These are phyloP conservation scores for Aurifilum marmelostoma DNA, from an alignment of 2,329 filamentous ascomycete species.

Conservation along the genomic window DNA sequence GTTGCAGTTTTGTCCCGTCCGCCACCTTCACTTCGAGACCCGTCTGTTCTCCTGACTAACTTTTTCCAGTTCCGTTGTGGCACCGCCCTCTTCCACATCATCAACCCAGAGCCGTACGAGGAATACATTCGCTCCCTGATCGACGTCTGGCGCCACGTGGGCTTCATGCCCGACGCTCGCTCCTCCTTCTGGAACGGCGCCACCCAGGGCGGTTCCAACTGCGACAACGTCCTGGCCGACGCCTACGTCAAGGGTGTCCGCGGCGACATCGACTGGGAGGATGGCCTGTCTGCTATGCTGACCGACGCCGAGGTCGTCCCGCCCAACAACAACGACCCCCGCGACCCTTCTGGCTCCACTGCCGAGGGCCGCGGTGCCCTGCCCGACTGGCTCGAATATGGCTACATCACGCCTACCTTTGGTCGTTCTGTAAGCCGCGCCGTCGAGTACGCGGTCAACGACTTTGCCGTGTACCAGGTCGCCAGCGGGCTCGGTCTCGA, in stretches of 20 bases:
- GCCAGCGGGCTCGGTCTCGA: conserved; percentile 59
- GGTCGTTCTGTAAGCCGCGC: conserved; percentile 65
- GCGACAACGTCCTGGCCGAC: conserved; percentile 73
- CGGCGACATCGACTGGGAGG: conserved; percentile 65
- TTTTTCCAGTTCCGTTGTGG: conserved; percentile 60
- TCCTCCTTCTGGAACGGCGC: conserved; percentile 72
- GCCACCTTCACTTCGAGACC: neutral
- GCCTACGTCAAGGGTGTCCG: conserved; percentile 71
- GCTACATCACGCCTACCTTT: conserved; percentile 67
- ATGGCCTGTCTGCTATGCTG: conserved; percentile 65
- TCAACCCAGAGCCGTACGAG: conserved; percentile 65
- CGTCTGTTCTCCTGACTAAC: neutral
- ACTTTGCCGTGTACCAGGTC: conserved; percentile 69
- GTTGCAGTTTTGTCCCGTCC: no score
- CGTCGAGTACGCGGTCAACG: conserved; percentile 70
- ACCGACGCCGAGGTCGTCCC: conserved; percentile 69
- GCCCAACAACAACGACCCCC: conserved; percentile 59
- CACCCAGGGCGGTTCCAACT: conserved; percentile 70
- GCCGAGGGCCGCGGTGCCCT: conserved; percentile 71
- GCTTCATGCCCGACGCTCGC: conserved; percentile 67
- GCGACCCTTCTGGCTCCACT: conserved; percentile 62
- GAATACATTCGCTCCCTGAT: conserved; percentile 69
- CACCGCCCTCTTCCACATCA: conserved; percentile 65
- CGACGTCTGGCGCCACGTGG: conserved; percentile 68
- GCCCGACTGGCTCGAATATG: conserved; percentile 67